Conservation (phyloP, 2,329 filamentous ascomycete genomes). For the Alternaria atra region DNA sequence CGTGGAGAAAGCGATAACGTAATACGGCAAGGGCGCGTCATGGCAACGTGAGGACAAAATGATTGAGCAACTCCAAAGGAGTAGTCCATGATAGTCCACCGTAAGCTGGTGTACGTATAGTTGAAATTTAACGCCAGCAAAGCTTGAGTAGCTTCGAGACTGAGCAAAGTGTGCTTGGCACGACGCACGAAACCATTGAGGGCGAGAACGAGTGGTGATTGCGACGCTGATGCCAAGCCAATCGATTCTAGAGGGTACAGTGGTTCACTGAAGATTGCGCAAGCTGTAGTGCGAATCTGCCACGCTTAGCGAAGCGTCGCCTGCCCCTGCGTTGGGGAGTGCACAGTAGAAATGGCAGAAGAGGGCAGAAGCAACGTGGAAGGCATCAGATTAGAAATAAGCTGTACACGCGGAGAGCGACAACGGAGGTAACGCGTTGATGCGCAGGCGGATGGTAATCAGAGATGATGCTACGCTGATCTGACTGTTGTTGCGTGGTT, state of each 20-base stretch:
- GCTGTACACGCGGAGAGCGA: background rate
- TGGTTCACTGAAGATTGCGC: constrained; percentile 23
- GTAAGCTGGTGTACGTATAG: background rate
- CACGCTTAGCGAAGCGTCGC: constrained; percentile 15
- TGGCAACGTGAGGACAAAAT: constrained; percentile 3
- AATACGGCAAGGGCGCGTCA: constrained; percentile 10
- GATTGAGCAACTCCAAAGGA: background rate
- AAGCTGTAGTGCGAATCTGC: constrained; percentile 23
- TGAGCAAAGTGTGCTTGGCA: constrained; percentile 8
- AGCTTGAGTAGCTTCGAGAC: constrained; percentile 14
- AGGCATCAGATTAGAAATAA: background rate
- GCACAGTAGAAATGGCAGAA: background rate
- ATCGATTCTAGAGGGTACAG: constrained; percentile 13
- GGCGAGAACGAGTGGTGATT: constrained; percentile 5
- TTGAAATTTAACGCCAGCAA: constrained; percentile 5
- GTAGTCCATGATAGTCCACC: background rate
- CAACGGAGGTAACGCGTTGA: background rate
- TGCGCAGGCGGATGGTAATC: background rate
- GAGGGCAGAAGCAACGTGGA: background rate
- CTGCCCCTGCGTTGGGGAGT: constrained; percentile 14
- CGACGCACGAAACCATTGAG: constrained; percentile 8
- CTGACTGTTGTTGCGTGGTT: constrained; percentile 10
- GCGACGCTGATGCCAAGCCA: constrained; percentile 16
- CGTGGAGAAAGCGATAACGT: constrained; percentile 8
- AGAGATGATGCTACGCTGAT: background rate